Conservation (phyloP, 306 rosid species). For the Cyclanthera cordifolia region DNA sequence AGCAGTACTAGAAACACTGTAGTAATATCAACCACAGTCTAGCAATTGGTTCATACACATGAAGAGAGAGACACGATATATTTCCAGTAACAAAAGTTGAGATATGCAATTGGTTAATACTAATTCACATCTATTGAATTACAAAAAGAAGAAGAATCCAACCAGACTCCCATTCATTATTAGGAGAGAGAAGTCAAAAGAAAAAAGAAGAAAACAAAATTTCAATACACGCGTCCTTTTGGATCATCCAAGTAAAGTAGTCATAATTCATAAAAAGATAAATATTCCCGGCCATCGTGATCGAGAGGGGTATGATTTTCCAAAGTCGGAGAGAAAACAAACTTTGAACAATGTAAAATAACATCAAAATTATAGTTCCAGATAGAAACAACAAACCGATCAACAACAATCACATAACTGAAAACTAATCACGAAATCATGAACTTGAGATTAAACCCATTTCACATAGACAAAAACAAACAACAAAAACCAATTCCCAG, state of each 20-base stretch:
- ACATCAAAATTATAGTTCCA: not conserved
- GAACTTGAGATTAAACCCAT: not conserved
- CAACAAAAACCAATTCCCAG: not conserved
- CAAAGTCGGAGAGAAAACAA: not conserved
- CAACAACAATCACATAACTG: too few species aligned
- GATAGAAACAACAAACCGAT: not conserved
- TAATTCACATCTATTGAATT: not conserved
- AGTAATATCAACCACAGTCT: not conserved
- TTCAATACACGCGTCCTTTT: not conserved
- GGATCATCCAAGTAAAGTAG: conserved; percentile 1
- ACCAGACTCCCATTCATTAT: not conserved
- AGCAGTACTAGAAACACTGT: not conserved
- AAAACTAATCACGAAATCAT: too few species aligned
- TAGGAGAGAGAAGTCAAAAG: not conserved
- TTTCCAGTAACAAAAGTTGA: not conserved
- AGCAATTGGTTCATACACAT: not conserved
- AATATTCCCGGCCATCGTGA: not conserved
- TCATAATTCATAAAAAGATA: conserved; percentile 2
- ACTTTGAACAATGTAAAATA: not conserved
- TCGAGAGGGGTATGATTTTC: not conserved
- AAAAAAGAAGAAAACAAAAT: not conserved
- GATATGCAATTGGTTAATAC: not conserved
- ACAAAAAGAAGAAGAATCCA: not conserved
- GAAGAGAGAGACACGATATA: not conserved
- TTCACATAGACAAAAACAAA: not conserved